These are phyloP conservation scores for Sutorius eximius DNA, from an alignment of 1,284 basidiomycete species.

Conservation along the genomic window DNA sequence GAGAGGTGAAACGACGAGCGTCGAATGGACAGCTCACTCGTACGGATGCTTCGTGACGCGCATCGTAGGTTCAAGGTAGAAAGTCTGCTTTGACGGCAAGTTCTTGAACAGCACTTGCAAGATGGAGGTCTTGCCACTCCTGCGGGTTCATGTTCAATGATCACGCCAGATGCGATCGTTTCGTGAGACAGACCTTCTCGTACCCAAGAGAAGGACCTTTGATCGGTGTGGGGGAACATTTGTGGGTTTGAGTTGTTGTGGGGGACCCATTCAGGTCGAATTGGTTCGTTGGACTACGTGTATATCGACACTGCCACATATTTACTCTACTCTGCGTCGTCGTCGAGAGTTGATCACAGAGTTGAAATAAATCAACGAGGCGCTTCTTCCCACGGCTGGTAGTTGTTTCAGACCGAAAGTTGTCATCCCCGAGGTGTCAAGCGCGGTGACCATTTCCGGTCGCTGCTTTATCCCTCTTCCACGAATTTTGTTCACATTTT, in stretches of 20 bases:
- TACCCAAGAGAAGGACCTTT: slow-evolving; percentile 78
- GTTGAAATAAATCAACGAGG: no score
- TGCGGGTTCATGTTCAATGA: slow-evolving; percentile 30
- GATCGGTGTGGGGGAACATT: slow-evolving; percentile 41
- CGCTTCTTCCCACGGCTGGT: slow-evolving; percentile 11
- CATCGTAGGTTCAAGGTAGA: slow-evolving; percentile 88
- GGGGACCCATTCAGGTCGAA: slow-evolving; percentile 14
- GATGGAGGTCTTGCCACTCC: slow-evolving; percentile 93
- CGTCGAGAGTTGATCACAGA: no score
- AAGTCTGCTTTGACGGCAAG: slow-evolving; percentile 82
- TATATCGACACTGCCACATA: not conserved
- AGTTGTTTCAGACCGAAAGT: not conserved
- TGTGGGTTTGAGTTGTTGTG: slow-evolving; percentile 6
- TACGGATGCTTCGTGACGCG: slow-evolving; percentile 73
- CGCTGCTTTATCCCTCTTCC: not conserved
- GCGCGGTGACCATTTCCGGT: not conserved
- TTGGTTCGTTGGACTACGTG: not conserved
- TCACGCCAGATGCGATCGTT: not conserved
- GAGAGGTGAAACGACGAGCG: not conserved
- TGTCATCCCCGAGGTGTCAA: not conserved
- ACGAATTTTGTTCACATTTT: not conserved
- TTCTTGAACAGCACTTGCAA: slow-evolving; percentile 89
- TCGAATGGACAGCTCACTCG: slow-evolving; percentile 62
- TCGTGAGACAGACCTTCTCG: slow-evolving; percentile 61
- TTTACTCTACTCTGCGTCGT: not conserved